Conservation (phyloP, 2,329 filamentous ascomycete species). For the Fusarium begoniae region DNA sequence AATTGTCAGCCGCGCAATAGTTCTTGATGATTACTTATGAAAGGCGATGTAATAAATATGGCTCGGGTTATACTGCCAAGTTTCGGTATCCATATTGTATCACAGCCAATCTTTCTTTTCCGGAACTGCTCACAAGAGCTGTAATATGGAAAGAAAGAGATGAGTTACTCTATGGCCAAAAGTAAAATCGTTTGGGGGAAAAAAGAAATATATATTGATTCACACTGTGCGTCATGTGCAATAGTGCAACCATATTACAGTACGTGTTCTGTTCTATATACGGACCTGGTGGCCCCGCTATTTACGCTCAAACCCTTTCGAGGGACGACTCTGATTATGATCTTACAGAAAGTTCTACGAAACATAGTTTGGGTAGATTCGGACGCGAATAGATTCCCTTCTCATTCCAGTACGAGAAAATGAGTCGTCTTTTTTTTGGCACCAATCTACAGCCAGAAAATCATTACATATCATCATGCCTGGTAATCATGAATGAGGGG, state of each 20-base stretch:
- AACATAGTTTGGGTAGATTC: background rate
- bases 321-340: background rate
- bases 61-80: background rate
- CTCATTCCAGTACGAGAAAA: background rate
- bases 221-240: background rate
- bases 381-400: background rate
- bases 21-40: background rate
- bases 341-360: background rate
- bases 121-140: background rate
- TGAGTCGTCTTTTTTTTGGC: background rate
- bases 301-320: background rate
- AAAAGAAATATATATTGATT: background rate
- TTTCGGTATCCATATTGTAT: background rate
- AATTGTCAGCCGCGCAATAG: background rate
- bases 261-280: background rate
- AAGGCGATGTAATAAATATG: too few species aligned
- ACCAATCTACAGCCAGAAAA: background rate
- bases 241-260: background rate
- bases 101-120: background rate
- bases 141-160: background rate
- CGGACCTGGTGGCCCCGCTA: background rate
- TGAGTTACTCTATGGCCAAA: background rate
- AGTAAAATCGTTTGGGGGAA: background rate
- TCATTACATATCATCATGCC: conserved; percentile 3
- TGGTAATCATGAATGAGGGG: conserved; percentile 24